Conservation (phyloP, 805 yeast species). For the Saturnispora besseyi region DNA sequence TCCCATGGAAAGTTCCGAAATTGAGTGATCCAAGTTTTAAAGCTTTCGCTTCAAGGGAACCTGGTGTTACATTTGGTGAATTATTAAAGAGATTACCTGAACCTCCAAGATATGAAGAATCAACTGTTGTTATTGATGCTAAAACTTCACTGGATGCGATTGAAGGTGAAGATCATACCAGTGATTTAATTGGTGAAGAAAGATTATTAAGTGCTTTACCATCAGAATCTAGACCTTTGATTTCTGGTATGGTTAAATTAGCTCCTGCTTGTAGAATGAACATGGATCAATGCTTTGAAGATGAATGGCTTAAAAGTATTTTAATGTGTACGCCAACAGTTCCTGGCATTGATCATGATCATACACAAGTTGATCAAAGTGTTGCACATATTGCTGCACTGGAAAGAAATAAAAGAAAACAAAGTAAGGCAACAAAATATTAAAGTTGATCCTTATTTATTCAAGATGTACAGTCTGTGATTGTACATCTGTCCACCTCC, state of each 20-base stretch:
- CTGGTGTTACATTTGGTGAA: conserved; percentile 59
- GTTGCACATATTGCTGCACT: conserved; percentile 93
- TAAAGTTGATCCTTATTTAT: not conserved
- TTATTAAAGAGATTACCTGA: conserved; percentile 47
- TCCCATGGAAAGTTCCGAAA: conserved; percentile 93
- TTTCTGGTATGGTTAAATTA: conserved; percentile 69
- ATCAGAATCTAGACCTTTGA: conserved; percentile 54
- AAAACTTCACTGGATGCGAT: conserved; percentile 4
- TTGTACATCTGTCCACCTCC: not conserved
- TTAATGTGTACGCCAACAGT: conserved; percentile 54
- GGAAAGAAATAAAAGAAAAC: conserved; percentile 61
- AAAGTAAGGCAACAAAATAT: not conserved
- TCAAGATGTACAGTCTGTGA: not conserved
- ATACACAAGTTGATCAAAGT: conserved; percentile 83
- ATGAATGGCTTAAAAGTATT: conserved; percentile 56
- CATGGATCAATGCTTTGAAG: conserved; percentile 71
- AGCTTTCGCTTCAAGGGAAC: conserved; percentile 65
- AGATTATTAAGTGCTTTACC: conserved; percentile 65
- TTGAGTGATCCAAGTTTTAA: conserved; percentile 74
- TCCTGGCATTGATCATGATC: conserved; percentile 57
- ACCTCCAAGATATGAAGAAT: conserved; percentile 29
- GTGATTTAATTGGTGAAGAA: conserved; percentile 61
- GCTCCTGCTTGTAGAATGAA: conserved; percentile 81
- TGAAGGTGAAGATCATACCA: conserved; percentile 38
- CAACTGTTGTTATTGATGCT: conserved; percentile 11